phyloP scores from a whole-genome alignment of 306 rosid genomes.

The Astragalus membranaceus region DNA sequence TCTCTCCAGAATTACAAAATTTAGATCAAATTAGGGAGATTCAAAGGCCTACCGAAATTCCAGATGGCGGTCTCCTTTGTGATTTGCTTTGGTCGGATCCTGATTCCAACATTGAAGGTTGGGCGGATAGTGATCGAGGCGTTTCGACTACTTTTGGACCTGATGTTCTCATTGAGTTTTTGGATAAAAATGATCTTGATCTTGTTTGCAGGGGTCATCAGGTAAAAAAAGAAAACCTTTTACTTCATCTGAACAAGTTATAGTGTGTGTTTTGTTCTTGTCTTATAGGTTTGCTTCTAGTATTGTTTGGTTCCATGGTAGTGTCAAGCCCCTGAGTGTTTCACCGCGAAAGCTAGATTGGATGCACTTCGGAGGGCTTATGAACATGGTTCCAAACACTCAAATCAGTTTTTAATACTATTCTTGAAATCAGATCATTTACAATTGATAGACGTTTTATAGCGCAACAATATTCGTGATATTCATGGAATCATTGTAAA shows the following conservation, averaged over 20 bases:
- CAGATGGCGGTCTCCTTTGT: conserved; percentile 69
- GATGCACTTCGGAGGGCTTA: too few relatives aligned
- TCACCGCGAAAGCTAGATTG: too few relatives aligned
- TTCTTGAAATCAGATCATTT: background rate
- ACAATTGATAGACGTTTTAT: background rate
- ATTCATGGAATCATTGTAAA: conserved; percentile 1
- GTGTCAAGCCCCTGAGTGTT: too few relatives aligned
- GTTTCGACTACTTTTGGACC: conserved; percentile 73
- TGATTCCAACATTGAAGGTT: conserved; percentile 48
- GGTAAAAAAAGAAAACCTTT: conserved; percentile 31
- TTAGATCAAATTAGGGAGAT: conserved; percentile 63
- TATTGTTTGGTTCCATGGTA: too few relatives aligned
- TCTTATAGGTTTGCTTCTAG: background rate
- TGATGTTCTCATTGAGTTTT: conserved; percentile 42
- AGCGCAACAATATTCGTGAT: background rate
- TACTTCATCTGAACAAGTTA: background rate
- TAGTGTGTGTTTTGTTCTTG: background rate
- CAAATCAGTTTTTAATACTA: background rate
- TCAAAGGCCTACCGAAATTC: conserved; percentile 66
- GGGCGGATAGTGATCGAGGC: conserved; percentile 76
- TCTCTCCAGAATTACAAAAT: conserved; percentile 64
- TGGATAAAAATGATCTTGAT: conserved; percentile 72
- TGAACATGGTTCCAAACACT: too few relatives aligned
- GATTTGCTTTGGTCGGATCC: conserved; percentile 94
- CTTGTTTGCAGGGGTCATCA: conserved; percentile 84